phyloP scores from a whole-genome alignment of 768 basidiomycete genomes.

The Psilocybe azurescens region DNA sequence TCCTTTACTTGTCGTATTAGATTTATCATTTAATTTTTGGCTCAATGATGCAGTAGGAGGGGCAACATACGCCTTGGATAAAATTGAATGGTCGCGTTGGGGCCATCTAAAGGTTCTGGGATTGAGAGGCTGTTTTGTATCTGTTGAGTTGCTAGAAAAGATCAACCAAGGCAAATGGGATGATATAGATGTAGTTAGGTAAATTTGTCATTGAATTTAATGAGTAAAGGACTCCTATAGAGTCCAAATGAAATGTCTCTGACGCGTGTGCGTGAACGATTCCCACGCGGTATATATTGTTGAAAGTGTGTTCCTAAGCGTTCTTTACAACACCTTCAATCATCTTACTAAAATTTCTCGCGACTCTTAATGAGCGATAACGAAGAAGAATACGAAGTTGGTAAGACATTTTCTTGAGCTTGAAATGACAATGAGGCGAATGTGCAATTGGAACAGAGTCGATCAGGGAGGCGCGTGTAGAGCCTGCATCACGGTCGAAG shows the following conservation, averaged over 20 bases:
- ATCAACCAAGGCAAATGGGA: slow-evolving; percentile 72
- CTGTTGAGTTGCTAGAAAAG: slow-evolving; percentile 42
- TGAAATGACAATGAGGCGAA: slow-evolving; percentile 2
- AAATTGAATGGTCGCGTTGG: slow-evolving; percentile 66
- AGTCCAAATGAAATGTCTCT: too few species aligned
- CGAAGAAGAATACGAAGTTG: slow-evolving; percentile 70
- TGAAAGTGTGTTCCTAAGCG: background rate
- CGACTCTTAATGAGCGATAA: slow-evolving; percentile 34
- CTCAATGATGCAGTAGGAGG: slow-evolving; percentile 34
- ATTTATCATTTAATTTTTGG: slow-evolving; percentile 71
- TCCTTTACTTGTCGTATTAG: slow-evolving; percentile 66
- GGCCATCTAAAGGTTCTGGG: slow-evolving; percentile 57
- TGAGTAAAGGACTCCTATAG: too few species aligned
- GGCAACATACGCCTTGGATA: slow-evolving; percentile 44
- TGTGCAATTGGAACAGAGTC: slow-evolving; percentile 44
- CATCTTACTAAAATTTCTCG: background rate
- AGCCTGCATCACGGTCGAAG: slow-evolving; percentile 35
- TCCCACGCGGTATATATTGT: background rate
- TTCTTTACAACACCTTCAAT: background rate
- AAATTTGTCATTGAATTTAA: background rate
- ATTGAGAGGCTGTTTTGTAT: slow-evolving; percentile 56
- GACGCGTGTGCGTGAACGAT: background rate
- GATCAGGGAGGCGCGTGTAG: slow-evolving; percentile 56
- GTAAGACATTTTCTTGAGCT: slow-evolving; percentile 41
- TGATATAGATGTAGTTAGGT: slow-evolving; percentile 44